Evolutionary conservation across 2,329 filamentous ascomycete genomes (phyloP), one percentile per base, ranked within the genome.

Genomic region (Xylariaceae sp.): DNA sequence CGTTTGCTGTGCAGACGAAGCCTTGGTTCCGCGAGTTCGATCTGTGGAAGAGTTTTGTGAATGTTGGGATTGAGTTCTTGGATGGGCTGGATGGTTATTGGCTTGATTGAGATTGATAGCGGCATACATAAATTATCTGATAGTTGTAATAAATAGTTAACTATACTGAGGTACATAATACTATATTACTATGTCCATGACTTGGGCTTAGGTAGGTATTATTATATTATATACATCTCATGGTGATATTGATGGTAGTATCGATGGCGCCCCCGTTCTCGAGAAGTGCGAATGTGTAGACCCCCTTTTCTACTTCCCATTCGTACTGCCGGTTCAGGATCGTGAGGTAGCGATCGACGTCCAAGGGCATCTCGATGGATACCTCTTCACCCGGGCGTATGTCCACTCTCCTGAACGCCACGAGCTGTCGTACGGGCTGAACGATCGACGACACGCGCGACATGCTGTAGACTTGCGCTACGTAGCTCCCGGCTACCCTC

Each of bases 1-100:
- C 72, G 26, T 79, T 73, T 67, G 70, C 70, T n/a, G 63, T 79
- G 19, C 74, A 76, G 66, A 77, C 72, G 6, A 70, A 71, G 60
- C 75, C 76, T 11, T 79, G 76, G 76, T 67, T 73, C 52, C 60
- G 73, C 55, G 77, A 80, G 70, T 67, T 79, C 41, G 76, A 80
- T 65, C 69, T 77, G 44, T 78, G 74, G 75, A 73, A 72, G 65
- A 79, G 75, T 57, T 78, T 78, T 66, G 65, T 78, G 5, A 74
- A 76, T 62, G 74, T 80, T 0, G 73, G 74, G 57, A 41, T 73
- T 32, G 63, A 58, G 27, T 77, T 79, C 60, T 59, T 78, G 64
- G 71, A 75, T 58, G 64, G 60, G 0, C 57, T 79, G 65, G 65
- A 76, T 59, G 62, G 65, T 56, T 64, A 62, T 53, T 76, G 73